Evolutionary conservation across 345 rosid species (phyloP).

Genomic region (Odontarrhena argentea): DNA sequence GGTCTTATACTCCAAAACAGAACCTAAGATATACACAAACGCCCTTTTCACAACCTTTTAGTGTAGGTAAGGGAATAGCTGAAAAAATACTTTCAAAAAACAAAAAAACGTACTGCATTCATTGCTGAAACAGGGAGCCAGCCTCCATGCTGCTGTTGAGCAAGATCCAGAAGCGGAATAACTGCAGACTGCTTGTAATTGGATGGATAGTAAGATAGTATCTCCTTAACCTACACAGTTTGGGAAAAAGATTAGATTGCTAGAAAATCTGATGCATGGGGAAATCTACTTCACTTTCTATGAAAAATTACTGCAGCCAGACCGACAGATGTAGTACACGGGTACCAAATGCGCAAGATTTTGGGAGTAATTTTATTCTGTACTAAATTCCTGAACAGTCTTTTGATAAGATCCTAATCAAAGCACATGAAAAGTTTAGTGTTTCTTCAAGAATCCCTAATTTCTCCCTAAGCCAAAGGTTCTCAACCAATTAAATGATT

Average conservation of each 20-base stretch:
- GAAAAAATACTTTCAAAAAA: not conserved
- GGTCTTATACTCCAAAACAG: not conserved
- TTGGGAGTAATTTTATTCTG: not conserved
- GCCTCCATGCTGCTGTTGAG: constrained; percentile 99
- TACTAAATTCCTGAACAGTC: not conserved
- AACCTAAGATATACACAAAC: not conserved
- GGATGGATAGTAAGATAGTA: constrained; percentile 91
- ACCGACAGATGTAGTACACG: not conserved
- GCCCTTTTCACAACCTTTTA: not conserved
- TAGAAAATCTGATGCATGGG: constrained; percentile 2
- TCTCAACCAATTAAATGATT: no score
- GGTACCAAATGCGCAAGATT: not conserved
- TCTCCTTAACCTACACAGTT: constrained; percentile 71
- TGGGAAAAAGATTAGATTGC: constrained; percentile 2
- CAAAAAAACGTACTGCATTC: constrained; percentile 67
- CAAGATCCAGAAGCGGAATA: constrained; percentile 96
- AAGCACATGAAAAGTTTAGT: no score
- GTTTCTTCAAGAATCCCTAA: no score
- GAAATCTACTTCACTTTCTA: not conserved
- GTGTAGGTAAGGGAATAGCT: not conserved
- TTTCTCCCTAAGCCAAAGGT: no score
- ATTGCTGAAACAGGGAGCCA: constrained; percentile 99
- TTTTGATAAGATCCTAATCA: no score
- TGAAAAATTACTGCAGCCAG: not conserved
- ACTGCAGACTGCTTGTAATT: constrained; percentile 99